Base-by-base conservation (phyloP, 495 filamentous ascomycete genomes). In the Corynascus novoguineensis region DNA sequence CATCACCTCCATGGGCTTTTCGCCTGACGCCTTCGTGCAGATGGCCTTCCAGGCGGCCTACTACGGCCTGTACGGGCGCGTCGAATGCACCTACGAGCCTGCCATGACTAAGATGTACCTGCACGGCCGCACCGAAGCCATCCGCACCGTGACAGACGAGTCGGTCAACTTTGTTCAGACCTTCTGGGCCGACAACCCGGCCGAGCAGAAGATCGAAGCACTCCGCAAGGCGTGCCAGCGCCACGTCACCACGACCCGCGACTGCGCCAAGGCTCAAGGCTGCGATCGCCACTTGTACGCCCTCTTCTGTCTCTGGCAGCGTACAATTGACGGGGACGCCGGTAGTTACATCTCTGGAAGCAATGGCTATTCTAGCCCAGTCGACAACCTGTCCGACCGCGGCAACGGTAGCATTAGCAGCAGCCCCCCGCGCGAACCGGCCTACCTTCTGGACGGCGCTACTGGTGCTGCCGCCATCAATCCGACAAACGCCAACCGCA, bases 41-140 rank as follows among this genome's bases (percentile, higher is more conserved):
- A 97, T 97, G 93, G 95, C 93, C 4, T 97, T 96, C 76, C 93
- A 98, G 71, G 93, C 93, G 27, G 93, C 95, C 14, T 97, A 98
- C 75, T 98, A 97, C 65, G 93, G 95, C 28, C 83, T 98, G 31
- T 98, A 98, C 63, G 93, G 93, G 6, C 83, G 90, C 5, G 79
- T 96, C 5, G 93, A 97, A 71, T 95, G 89, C 66, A 92, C 89
- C 3, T 98, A 98, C 69, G 93, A 98, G 71, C 95, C 93, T 15
- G 91, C 93, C 27, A 98, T 98, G 93, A 98, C 93, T 15, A 98
- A 98, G 72, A 71, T 83, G 51, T 98, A 83, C 71, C 81, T 95
- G 32, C 93, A 97, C 62, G 93, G 93, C 11, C 86, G 93, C 22
- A 98, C 93, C 1, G 93, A 98, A 73, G 93, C 93, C 9, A 86